Percentiles rank a stretch among this genome's conserved stretches.
These are phyloP conservation scores for Globisporangium parvum DNA, from an alignment of 352 stramenopile species.

Conservation along the genomic window DNA sequence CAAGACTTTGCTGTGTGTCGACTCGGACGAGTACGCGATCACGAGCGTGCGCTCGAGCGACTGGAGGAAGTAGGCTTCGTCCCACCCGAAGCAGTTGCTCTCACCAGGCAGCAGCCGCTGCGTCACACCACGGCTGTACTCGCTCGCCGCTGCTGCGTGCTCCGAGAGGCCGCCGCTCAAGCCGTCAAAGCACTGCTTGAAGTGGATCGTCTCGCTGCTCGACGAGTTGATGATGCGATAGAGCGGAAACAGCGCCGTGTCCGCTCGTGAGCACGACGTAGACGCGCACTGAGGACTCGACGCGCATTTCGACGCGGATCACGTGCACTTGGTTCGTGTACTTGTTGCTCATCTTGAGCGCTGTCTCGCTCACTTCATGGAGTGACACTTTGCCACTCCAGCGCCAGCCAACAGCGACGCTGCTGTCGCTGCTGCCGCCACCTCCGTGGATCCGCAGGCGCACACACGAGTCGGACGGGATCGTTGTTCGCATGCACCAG, in stretches of 20 bases:
- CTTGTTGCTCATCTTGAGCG: conserved; percentile 82
- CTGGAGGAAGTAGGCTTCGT: conserved; percentile 76
- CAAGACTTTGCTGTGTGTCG: conserved; percentile 46
- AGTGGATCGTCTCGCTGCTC: conserved; percentile 57
- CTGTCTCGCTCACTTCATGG: conserved; percentile 78
- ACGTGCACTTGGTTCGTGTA: conserved; percentile 76
- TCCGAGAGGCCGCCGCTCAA: conserved; percentile 37
- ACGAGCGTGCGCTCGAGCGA: conserved; percentile 55
- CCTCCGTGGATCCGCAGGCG: conserved; percentile 45
- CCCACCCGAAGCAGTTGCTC: conserved; percentile 77
- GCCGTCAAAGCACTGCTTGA: conserved; percentile 77
- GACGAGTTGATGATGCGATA: conserved; percentile 83
- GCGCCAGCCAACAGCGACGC: conserved; percentile 39
- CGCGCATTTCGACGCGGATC: conserved; percentile 69
- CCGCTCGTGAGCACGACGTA: conserved; percentile 69
- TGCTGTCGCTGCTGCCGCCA: conserved; percentile 19
- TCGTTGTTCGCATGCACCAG: conserved; percentile 40
- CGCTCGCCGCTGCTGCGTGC: conserved; percentile 24
- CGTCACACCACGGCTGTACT: conserved; percentile 59
- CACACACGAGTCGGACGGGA: conserved; percentile 59
- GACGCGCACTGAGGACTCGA: conserved; percentile 64
- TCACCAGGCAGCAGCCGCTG: conserved; percentile 66
- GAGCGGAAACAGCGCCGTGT: conserved; percentile 51
- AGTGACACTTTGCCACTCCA: conserved; percentile 83
- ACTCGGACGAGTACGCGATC: conserved; percentile 46